phyloP scores from a whole-genome alignment of 2,329 filamentous ascomycete genomes.

The Ophiostoma angusticollis region DNA sequence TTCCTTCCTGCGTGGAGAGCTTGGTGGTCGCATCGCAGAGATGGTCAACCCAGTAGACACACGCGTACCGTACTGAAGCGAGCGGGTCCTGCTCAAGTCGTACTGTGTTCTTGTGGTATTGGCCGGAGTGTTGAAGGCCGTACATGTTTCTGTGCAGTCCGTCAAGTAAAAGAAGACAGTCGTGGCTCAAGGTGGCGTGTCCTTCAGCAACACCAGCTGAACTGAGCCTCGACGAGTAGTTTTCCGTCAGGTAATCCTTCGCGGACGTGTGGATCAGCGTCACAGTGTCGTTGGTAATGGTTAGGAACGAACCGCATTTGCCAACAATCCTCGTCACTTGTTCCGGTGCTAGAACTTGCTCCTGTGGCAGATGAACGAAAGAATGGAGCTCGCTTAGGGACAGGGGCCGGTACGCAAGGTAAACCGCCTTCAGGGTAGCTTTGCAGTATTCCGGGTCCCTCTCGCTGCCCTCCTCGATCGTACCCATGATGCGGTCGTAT shows the following conservation, averaged over 20 bases:
- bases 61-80: background rate
- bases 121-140: background rate
- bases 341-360: background rate
- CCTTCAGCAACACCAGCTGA: background rate
- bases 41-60: slow-evolving; percentile 2
- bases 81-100: background rate
- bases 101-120: background rate
- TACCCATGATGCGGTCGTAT: slow-evolving; percentile 3
- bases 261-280: slow-evolving; percentile 2
- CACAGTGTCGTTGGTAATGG: background rate
- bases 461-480: background rate
- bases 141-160: slow-evolving; percentile 5
- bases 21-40: background rate
- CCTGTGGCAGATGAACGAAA: background rate
- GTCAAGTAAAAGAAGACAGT: background rate
- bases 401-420: background rate
- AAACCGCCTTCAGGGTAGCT: background rate
- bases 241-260: background rate
- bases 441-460: background rate
- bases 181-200: background rate
- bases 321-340: background rate
- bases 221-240: background rate
- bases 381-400: background rate
- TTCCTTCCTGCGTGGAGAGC: background rate
- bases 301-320: slow-evolving; percentile 3